Evolutionary conservation across 129 eudicot genomes (phyloP).

Genomic region (Ambrosia trifida): DNA sequence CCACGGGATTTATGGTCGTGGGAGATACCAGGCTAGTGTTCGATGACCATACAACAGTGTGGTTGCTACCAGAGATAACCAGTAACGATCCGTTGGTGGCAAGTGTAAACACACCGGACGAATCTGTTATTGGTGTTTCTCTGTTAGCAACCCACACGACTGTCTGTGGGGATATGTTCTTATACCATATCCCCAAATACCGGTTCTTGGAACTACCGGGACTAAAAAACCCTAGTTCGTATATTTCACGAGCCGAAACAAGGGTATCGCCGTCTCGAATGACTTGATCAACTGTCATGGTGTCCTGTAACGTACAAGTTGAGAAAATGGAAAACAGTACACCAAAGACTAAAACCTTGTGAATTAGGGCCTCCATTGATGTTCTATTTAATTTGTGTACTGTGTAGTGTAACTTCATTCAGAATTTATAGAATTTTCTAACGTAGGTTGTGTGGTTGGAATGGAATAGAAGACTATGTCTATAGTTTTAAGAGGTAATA

Average conservation of each 20-base stretch:
- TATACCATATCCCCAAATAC: constrained; percentile 44
- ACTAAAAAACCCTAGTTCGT: constrained; percentile 37
- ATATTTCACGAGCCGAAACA: constrained; percentile 10
- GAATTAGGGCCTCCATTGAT: not conserved
- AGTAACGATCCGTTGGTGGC: constrained; percentile 26
- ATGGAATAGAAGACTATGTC: not conserved
- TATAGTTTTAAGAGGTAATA: too few relatives aligned
- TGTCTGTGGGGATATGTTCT: constrained; percentile 24
- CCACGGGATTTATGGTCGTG: constrained; percentile 28
- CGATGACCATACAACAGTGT: constrained; percentile 21
- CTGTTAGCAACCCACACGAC: constrained; percentile 47
- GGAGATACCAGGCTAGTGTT: constrained; percentile 2
- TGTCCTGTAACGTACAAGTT: not conserved
- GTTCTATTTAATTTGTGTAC: not conserved
- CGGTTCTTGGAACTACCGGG: constrained; percentile 30
- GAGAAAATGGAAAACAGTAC: not conserved
- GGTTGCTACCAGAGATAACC: constrained; percentile 12
- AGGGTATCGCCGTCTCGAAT: constrained; percentile 15
- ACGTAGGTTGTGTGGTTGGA: not conserved
- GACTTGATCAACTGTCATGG: constrained; percentile 7
- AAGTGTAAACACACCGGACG: constrained; percentile 25
- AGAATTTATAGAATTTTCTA: not conserved
- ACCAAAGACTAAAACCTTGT: not conserved
- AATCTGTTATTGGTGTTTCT: constrained; percentile 24
- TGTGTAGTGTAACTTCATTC: not conserved